A percentile compares a stretch with the other conserved stretches of the same genome.
Conservation (phyloP, 2,329 filamentous ascomycete species). For the Zymoseptoria pseudotritici region DNA sequence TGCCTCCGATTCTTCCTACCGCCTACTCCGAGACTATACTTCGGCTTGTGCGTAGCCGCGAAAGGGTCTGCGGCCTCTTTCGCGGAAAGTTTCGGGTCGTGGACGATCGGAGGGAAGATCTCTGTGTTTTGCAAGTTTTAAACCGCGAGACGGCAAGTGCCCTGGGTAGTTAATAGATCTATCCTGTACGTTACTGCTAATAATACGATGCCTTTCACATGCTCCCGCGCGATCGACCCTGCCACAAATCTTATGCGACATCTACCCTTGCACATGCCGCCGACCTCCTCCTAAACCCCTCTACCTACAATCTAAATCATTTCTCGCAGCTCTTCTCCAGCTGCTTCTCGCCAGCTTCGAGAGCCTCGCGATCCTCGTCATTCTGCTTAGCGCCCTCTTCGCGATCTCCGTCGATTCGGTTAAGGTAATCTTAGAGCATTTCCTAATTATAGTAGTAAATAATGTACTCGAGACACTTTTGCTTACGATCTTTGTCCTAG, state of each 20-base stretch:
- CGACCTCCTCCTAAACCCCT: no score
- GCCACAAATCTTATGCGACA: no score
- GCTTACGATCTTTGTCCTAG: slow-evolving; percentile 89
- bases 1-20: background rate
- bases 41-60: background rate
- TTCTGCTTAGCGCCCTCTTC: slow-evolving; percentile 65
- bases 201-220: no score
- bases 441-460: slow-evolving; percentile 86
- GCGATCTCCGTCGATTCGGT: slow-evolving; percentile 73
- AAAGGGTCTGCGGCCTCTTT: background rate
- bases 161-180: no score
- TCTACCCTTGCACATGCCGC: no score
- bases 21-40: background rate
- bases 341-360: slow-evolving; percentile 68
- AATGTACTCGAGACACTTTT: slow-evolving; percentile 86
- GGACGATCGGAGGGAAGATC: background rate
- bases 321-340: slow-evolving; percentile 49
- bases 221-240: no score
- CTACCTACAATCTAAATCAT: no score
- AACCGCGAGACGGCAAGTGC: no score
- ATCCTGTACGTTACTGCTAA: no score
- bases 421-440: slow-evolving; percentile 67
- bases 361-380: slow-evolving; percentile 39
- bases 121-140: background rate
- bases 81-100: background rate